Conservation (phyloP, 495 filamentous ascomycete genomes). For the Aspergillus affinis region DNA sequence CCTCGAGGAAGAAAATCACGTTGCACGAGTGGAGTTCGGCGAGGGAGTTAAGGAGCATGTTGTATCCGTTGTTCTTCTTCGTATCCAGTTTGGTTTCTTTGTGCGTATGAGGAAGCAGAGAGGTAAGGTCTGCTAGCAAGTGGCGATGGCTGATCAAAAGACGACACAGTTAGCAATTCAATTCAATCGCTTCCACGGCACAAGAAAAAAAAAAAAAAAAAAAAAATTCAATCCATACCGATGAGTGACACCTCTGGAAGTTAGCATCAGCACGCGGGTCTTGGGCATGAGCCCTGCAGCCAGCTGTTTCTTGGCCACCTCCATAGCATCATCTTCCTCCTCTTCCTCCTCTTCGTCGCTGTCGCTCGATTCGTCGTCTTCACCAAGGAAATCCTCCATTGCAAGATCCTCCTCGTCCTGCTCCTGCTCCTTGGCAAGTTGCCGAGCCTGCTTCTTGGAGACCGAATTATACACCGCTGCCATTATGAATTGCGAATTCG, state of each 20-base stretch:
- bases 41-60: conserved; percentile 90
- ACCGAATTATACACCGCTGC: conserved; percentile 92
- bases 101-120: conserved; percentile 84
- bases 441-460: conserved; percentile 59
- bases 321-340: conserved; percentile 28
- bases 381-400: conserved; percentile 41
- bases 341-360: conserved; percentile 50
- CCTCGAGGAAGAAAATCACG: conserved; percentile 96
- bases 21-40: conserved; percentile 99
- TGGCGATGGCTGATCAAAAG: conserved; percentile 71
- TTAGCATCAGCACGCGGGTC: conserved; percentile 82
- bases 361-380: conserved; percentile 47
- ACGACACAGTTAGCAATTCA: conserved; percentile 9
- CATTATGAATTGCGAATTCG: conserved; percentile 54
- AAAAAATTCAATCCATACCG: conserved; percentile 52
- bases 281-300: conserved; percentile 47
- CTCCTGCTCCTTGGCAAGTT: conserved; percentile 32
- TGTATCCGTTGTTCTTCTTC: conserved; percentile 75
- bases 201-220: conserved; percentile 1
- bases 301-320: conserved; percentile 40
- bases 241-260: conserved; percentile 85
- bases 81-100: conserved; percentile 97
- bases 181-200: neutral
- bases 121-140: conserved; percentile 83
- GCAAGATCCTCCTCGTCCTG: conserved; percentile 37